Evolutionary conservation across 2,329 filamentous ascomycete species (phyloP).

Genomic region (Cadophora sp.): DNA sequence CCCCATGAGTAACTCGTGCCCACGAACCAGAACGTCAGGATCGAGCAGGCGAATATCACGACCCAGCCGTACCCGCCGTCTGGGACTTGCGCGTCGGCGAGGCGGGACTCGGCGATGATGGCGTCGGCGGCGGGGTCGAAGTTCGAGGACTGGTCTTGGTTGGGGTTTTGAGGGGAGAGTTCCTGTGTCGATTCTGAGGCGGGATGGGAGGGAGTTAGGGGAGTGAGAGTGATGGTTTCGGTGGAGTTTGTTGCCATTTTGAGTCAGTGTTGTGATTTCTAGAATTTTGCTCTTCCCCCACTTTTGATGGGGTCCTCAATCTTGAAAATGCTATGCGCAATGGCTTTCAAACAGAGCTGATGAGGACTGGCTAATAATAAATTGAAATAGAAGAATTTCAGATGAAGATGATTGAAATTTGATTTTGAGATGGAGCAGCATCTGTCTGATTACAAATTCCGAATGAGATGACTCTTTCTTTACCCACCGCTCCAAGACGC

Average conservation of each 20-base stretch:
- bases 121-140: constrained; percentile 43
- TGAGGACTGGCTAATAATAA: no score
- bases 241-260: constrained; percentile 23
- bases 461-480: neutral
- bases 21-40: constrained; percentile 62
- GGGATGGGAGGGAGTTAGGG: neutral
- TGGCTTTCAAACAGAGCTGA: no score
- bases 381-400: no score
- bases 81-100: constrained; percentile 55
- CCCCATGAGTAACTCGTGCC: constrained; percentile 66
- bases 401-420: no score
- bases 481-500: neutral
- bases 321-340: no score
- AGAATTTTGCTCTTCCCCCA: neutral
- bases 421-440: no score
- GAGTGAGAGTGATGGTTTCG: constrained; percentile 24
- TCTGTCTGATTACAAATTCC: neutral
- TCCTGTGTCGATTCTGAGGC: constrained; percentile 6
- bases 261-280: neutral
- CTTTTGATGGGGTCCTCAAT: neutral
- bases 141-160: constrained; percentile 12
- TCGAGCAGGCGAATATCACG: constrained; percentile 57
- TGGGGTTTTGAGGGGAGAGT: constrained; percentile 2
- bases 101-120: constrained; percentile 52
- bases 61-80: constrained; percentile 65